Percentiles rank a stretch among this genome's conserved stretches.
These are phyloP conservation scores for Ophiocordyceps camponoti-rufipedis DNA, from an alignment of 2,329 filamentous ascomycete genomes.

Conservation along the genomic window DNA sequence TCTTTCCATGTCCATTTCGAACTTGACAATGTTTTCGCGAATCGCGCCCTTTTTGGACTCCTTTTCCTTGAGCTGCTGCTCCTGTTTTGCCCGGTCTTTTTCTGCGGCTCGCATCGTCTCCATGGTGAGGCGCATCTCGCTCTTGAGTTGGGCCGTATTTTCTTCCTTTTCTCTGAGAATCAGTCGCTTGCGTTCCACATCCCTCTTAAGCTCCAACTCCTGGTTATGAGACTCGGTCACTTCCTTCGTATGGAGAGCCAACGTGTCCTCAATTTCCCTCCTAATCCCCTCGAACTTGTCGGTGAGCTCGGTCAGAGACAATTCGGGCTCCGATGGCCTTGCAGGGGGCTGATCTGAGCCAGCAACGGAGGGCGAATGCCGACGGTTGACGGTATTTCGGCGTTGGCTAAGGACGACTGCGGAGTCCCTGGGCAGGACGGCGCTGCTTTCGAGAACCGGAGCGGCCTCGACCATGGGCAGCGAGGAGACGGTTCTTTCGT, in stretches of 20 bases:
- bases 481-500: constrained; percentile 28
- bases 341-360: constrained; percentile 30
- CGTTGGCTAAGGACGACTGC: constrained; percentile 26
- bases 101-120: constrained; percentile 67
- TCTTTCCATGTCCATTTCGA: constrained; percentile 42
- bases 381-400: constrained; percentile 46
- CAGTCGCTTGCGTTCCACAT: constrained; percentile 62
- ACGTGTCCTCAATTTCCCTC: constrained; percentile 65
- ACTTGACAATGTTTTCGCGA: constrained; percentile 50
- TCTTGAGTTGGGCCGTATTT: constrained; percentile 66
- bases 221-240: constrained; percentile 51
- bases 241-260: constrained; percentile 51
- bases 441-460: constrained; percentile 40
- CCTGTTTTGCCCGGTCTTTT: constrained; percentile 60
- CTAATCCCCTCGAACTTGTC: constrained; percentile 64
- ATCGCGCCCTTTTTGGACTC: constrained; percentile 50
- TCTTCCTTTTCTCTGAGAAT: constrained; percentile 81
- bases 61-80: constrained; percentile 52
- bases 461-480: constrained; percentile 43
- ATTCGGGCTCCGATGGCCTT: constrained; percentile 35
- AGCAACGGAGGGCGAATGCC: constrained; percentile 54
- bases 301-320: constrained; percentile 61
- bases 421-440: constrained; percentile 44
- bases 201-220: constrained; percentile 50
- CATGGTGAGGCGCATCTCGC: constrained; percentile 63